Evolutionary conservation across 2,329 filamentous ascomycete species (phyloP).

Genomic region (Cytospora paraplurivora): DNA sequence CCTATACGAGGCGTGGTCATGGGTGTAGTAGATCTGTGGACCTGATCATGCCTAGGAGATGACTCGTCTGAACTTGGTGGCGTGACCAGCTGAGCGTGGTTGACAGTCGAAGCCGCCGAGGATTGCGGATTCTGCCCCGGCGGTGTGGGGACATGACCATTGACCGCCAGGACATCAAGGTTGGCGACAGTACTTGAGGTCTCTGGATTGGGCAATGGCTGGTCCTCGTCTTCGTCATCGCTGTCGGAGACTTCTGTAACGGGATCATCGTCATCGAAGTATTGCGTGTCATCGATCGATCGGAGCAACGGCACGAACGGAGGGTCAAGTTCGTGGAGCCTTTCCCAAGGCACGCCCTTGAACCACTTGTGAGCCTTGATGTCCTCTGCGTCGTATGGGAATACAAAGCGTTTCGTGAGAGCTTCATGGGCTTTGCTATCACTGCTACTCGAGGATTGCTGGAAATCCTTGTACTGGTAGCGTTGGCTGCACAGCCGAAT

Average conservation of each 20-base stretch:
- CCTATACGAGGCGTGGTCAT: neutral
- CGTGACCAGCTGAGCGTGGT: neutral
- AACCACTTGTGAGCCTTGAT: slow-evolving; percentile 93
- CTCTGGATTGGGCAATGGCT: slow-evolving; percentile 4
- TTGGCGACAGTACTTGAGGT: neutral
- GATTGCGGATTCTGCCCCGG: neutral
- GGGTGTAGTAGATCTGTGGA: slow-evolving; percentile 16
- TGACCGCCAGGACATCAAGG: neutral
- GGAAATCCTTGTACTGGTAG: slow-evolving; percentile 68
- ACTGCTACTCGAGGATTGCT: slow-evolving; percentile 28
- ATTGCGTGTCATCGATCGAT: slow-evolving; percentile 74
- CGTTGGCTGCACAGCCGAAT: slow-evolving; percentile 73
- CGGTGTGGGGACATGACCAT: neutral
- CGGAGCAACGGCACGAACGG: slow-evolving; percentile 79
- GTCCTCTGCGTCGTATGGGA: slow-evolving; percentile 80
- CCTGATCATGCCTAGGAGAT: neutral
- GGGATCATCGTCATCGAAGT: slow-evolving; percentile 82
- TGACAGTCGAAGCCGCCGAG: slow-evolving; percentile 13
- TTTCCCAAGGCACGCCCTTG: slow-evolving; percentile 74
- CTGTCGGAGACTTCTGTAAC: slow-evolving; percentile 65
- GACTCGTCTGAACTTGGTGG: neutral
- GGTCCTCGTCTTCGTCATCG: slow-evolving; percentile 34
- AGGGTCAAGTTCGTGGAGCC: slow-evolving; percentile 68
- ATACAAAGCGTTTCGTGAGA: slow-evolving; percentile 64
- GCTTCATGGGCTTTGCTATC: slow-evolving; percentile 34